A percentile compares a stretch with the other conserved stretches of the same genome.
Conservation (phyloP, 108 stramenopile species). For the Nannochloropsis salina region DNA sequence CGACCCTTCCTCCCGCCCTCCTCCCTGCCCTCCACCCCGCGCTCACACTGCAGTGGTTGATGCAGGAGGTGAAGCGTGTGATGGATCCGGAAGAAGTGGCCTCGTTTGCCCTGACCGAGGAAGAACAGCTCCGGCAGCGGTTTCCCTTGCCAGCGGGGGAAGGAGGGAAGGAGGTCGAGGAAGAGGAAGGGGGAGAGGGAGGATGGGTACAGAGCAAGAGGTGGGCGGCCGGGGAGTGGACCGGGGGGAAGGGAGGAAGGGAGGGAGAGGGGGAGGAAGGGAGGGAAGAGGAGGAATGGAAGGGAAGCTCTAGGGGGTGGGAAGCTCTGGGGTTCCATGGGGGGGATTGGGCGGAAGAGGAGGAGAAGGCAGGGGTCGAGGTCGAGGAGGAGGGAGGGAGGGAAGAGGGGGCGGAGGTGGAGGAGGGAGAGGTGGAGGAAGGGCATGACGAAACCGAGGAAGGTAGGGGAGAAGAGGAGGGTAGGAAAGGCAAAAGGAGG, state of each 20-base stretch:
- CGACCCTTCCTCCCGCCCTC: background rate
- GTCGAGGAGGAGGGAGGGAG: background rate
- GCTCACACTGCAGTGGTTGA: background rate
- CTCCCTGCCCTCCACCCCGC: background rate
- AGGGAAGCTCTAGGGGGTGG: too few species aligned
- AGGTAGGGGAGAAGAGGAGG: background rate
- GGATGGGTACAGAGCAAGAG: background rate
- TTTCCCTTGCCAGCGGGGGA: background rate
- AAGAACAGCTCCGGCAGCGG: slow-evolving; percentile 12
- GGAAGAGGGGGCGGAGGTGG: slow-evolving; percentile 1
- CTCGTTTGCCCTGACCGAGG: background rate
- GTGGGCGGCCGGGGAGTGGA: background rate
- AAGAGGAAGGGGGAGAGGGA: background rate
- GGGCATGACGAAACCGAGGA: background rate
- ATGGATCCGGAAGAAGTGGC: background rate
- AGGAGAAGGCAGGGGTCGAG: background rate
- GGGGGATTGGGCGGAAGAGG: background rate
- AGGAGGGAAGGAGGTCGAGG: background rate
- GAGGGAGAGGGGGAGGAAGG: background rate
- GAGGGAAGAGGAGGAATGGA: background rate
- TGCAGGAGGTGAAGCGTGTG: background rate
- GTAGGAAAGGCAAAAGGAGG: background rate
- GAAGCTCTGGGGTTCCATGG: background rate
- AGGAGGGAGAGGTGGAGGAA: background rate
- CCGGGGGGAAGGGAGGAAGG: too few species aligned